phyloP scores from a whole-genome alignment of 192 early-diverging fungal species.

The Coemansia sp. region DNA sequence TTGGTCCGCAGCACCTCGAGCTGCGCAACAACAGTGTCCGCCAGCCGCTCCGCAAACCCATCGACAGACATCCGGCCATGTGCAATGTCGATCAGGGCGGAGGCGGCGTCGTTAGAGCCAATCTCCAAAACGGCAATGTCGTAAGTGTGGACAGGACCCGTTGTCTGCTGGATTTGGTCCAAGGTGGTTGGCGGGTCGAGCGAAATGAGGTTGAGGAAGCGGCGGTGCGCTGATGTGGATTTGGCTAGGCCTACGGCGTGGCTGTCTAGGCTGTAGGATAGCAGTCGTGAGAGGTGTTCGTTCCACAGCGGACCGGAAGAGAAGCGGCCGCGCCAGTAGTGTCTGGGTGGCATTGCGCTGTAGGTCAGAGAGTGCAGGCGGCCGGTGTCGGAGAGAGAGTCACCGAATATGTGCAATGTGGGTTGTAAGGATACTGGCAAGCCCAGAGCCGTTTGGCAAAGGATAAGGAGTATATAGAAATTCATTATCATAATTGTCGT shows the following conservation, averaged over 20 bases:
- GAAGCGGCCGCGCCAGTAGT: slow-evolving; percentile 47
- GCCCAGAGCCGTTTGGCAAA: background rate
- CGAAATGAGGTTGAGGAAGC: slow-evolving; percentile 11
- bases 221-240: slow-evolving; percentile 2
- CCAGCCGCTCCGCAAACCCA: slow-evolving; percentile 22
- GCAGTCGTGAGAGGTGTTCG: slow-evolving; percentile 23
- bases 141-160: background rate
- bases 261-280: slow-evolving; percentile 10
- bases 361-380: slow-evolving; percentile 18
- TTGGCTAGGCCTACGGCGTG: slow-evolving; percentile 33
- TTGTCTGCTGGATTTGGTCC: slow-evolving; percentile 23
- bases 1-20: slow-evolving; percentile 13
- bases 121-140: slow-evolving; percentile 33
- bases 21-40: slow-evolving; percentile 22
- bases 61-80: slow-evolving; percentile 8
- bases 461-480: background rate
- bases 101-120: slow-evolving; percentile 29
- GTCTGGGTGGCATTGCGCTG: slow-evolving; percentile 20
- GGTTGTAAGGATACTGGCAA: slow-evolving; percentile 4
- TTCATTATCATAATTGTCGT: background rate
- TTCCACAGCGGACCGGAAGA: slow-evolving; percentile 41
- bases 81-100: slow-evolving; percentile 18
- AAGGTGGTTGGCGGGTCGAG: slow-evolving; percentile 24
- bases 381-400: slow-evolving; percentile 45
- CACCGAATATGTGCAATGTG: slow-evolving; percentile 39